Percentiles rank a stretch among this genome's conserved stretches.
Conservation (phyloP, 345 rosid genomes). For the Aquilaria sinensis region DNA sequence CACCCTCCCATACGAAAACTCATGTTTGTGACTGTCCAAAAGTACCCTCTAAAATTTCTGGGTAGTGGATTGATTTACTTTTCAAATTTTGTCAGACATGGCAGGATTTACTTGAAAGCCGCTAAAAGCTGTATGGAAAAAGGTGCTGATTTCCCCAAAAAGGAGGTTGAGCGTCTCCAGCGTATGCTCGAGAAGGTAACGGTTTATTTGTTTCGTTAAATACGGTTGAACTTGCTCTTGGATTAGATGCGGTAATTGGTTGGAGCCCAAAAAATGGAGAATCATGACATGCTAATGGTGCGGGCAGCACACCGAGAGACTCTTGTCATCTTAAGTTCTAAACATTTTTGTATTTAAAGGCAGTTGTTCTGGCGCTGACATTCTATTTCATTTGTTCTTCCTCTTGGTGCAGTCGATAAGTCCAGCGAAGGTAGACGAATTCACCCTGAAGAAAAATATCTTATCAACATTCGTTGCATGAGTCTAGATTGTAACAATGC, state of each 20-base stretch:
- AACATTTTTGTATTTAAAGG: background rate
- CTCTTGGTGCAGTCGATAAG: slow-evolving; percentile 65
- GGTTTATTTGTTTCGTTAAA: background rate
- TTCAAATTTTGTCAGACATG: slow-evolving; percentile 39
- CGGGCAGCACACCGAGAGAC: background rate
- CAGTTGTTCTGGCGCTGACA: too few relatives aligned
- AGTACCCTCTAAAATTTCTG: background rate
- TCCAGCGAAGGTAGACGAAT: slow-evolving; percentile 77
- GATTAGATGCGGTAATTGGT: background rate
- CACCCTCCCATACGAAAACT: background rate
- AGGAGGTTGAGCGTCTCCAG: slow-evolving; percentile 71
- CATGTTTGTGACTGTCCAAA: background rate
- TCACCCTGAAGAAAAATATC: slow-evolving; percentile 76
- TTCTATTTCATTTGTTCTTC: background rate
- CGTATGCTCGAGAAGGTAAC: slow-evolving; percentile 83
- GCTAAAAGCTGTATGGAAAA: slow-evolving; percentile 70
- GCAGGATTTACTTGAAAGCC: slow-evolving; percentile 71
- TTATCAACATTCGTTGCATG: slow-evolving; percentile 37
- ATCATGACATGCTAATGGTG: too few relatives aligned
- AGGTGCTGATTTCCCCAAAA: slow-evolving; percentile 72
- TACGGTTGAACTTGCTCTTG: background rate
- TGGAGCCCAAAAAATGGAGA: too few relatives aligned
- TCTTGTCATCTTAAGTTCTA: background rate
- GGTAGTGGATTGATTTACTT: background rate
- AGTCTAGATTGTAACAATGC: slow-evolving; percentile 9